Evolutionary conservation across 2,329 filamentous ascomycete species (phyloP).

Genomic region (Colletotrichum cuscutae): DNA sequence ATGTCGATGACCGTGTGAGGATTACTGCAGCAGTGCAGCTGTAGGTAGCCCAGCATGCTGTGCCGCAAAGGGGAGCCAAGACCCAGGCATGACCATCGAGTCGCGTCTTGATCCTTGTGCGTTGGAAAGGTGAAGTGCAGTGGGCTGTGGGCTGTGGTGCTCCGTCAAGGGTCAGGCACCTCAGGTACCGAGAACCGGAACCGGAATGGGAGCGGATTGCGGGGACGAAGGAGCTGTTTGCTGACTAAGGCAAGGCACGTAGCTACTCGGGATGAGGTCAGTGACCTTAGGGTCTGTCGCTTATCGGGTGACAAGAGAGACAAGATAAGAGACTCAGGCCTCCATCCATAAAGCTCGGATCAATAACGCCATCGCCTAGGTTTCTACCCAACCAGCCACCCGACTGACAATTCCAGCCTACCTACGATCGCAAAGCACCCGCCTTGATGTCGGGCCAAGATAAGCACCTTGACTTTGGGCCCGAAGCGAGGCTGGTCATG

Average conservation of each 20-base stretch:
- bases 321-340: background rate
- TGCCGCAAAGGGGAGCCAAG: background rate
- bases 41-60: background rate
- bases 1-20: background rate
- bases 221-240: background rate
- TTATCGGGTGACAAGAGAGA: background rate
- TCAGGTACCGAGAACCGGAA: slow-evolving; percentile 23
- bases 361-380: background rate
- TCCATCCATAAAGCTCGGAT: background rate
- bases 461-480: background rate
- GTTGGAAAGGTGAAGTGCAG: background rate
- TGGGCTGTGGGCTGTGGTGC: background rate
- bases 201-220: slow-evolving; percentile 6
- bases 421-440: background rate
- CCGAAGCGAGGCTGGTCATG: background rate
- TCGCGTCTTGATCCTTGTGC: background rate
- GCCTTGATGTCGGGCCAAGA: background rate
- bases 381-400: background rate
- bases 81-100: background rate
- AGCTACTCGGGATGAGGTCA: background rate
- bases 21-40: background rate
- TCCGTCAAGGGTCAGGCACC: background rate
- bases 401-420: background rate
- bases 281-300: background rate
- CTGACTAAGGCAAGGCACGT: background rate